These are phyloP conservation scores for Xylariaceae sp. DNA, from an alignment of 2,329 filamentous ascomycete genomes.

Conservation along the genomic window DNA sequence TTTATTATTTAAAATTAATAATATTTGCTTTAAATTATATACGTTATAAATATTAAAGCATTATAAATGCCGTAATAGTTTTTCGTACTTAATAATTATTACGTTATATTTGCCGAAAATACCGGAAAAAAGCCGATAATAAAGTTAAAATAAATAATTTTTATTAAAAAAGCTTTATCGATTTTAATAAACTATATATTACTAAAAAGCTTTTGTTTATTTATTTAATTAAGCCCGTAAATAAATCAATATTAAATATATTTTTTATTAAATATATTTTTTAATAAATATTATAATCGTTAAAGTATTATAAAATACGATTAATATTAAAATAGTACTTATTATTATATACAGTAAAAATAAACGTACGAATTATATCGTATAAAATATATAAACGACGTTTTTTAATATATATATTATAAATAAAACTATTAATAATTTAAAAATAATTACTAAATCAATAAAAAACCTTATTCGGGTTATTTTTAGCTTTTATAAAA, in stretches of 20 bases:
- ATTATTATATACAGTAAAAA: background rate
- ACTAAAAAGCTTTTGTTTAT: background rate
- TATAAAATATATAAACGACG: background rate
- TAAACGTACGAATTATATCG: background rate
- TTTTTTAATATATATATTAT: background rate
- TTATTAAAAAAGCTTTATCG: background rate
- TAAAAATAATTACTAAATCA: background rate
- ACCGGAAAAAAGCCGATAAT: background rate
- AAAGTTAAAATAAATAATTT: background rate
- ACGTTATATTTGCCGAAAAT: background rate
- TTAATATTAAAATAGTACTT: conserved; percentile 2
- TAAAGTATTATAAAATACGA: background rate
- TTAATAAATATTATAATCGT: background rate
- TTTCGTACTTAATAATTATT: background rate
- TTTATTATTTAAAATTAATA: background rate
- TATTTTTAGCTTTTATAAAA: background rate
- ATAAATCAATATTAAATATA: conserved; percentile 1
- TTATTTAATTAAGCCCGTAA: conserved; percentile 1
- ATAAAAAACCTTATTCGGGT: background rate
- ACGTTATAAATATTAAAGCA: background rate
- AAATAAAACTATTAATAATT: background rate
- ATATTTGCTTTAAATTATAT: background rate
- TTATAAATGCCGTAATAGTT: background rate
- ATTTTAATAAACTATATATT: background rate
- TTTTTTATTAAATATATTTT: conserved; percentile 3